Percentiles rank a stretch among this genome's conserved stretches.
Evolutionary conservation across 805 yeast species (phyloP).

Genomic region (Yamadazyma akitaensis): DNA sequence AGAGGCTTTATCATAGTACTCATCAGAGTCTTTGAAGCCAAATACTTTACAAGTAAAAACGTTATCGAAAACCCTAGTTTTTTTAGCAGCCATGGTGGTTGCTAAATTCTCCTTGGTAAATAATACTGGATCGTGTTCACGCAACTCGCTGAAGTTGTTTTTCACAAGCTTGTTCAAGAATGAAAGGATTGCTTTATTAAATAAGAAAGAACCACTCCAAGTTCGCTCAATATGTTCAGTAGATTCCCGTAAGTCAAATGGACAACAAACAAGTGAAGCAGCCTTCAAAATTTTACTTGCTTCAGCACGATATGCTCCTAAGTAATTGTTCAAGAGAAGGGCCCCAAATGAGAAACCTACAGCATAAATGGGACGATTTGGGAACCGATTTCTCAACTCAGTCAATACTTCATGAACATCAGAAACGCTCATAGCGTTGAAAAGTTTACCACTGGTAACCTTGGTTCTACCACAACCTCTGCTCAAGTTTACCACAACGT

Average conservation of each 20-base stretch:
- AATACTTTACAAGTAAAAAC: constrained; percentile 60
- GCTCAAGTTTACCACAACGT: constrained; percentile 64
- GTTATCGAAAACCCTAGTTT: constrained; percentile 60
- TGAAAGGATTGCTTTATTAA: constrained; percentile 30
- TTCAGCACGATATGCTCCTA: constrained; percentile 58
- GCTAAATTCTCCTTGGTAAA: constrained; percentile 22
- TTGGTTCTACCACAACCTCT: constrained; percentile 75
- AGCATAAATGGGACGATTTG: constrained; percentile 59
- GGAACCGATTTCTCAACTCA: constrained; percentile 49
- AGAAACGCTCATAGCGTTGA: constrained; percentile 68
- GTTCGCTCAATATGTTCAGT: constrained; percentile 39
- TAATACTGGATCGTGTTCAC: constrained; percentile 24
- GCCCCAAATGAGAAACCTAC: constrained; percentile 86
- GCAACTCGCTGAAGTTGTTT: constrained; percentile 33
- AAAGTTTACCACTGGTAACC: constrained; percentile 65
- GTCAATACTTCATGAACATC: constrained; percentile 60
- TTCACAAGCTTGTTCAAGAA: constrained; percentile 31
- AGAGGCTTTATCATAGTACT: constrained; percentile 64
- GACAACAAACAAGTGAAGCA: constrained; percentile 58
- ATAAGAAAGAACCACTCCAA: constrained; percentile 32
- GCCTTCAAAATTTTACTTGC: constrained; percentile 36
- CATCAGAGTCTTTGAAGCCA: constrained; percentile 60
- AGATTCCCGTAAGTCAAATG: constrained; percentile 69
- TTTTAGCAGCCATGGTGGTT: constrained; percentile 19
- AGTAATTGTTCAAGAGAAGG: constrained; percentile 62